These are phyloP conservation scores for Alternaria conjuncta DNA, from an alignment of 2,329 filamentous ascomycete genomes.

Conservation along the genomic window DNA sequence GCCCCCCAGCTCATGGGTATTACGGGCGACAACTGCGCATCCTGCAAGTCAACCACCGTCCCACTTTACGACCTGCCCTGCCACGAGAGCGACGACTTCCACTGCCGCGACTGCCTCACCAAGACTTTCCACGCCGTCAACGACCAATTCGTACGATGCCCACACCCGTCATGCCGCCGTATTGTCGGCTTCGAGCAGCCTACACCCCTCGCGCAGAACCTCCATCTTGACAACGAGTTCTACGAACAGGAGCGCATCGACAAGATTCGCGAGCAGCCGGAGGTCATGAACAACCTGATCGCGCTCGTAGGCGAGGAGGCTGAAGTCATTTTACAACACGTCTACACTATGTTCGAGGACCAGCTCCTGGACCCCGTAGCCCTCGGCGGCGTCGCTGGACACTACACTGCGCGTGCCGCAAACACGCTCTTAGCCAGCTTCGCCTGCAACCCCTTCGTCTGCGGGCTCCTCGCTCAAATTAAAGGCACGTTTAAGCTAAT, in stretches of 20 bases:
- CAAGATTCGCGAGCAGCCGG: conserved; percentile 8
- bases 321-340: neutral
- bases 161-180: conserved; percentile 3
- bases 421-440: neutral
- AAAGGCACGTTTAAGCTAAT: neutral
- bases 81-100: conserved; percentile 10
- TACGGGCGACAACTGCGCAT: conserved; percentile 4
- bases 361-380: conserved; percentile 11
- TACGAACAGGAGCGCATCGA: conserved; percentile 7
- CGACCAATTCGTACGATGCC: conserved; percentile 14
- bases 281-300: conserved; percentile 16
- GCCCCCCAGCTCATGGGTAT: conserved; percentile 10
- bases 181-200: conserved; percentile 6
- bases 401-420: neutral
- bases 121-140: neutral
- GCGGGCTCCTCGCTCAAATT: conserved; percentile 2
- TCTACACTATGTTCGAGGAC: conserved; percentile 10
- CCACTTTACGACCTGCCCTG: conserved; percentile 9
- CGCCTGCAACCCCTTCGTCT: conserved; percentile 2
- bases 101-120: conserved; percentile 18
- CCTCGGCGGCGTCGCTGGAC: conserved; percentile 1
- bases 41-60: conserved; percentile 5
- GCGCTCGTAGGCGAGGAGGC: conserved; percentile 12
- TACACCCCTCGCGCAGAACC: neutral
- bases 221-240: conserved; percentile 3